A percentile compares a stretch with the other conserved stretches of the same genome.
Evolutionary conservation across 495 filamentous ascomycete genomes (phyloP).

Genomic region (Lepraria neglecta): DNA sequence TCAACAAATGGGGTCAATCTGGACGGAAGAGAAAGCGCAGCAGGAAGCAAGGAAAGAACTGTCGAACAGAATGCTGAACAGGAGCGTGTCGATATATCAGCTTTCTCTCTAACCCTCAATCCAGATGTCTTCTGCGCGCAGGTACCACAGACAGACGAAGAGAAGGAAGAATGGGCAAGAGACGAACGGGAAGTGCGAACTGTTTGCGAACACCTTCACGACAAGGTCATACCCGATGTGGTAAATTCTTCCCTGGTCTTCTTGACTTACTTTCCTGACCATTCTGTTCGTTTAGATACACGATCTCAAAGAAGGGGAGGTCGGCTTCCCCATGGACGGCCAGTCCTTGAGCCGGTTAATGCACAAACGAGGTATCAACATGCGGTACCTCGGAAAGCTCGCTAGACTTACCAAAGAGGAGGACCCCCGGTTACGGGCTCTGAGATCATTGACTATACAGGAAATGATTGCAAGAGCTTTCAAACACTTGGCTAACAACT

Average conservation of each 20-base stretch:
- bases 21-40: slow-evolving; percentile 25
- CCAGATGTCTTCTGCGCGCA: slow-evolving; percentile 95
- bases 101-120: slow-evolving; percentile 84
- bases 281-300: slow-evolving; percentile 39
- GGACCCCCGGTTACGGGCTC: slow-evolving; percentile 65
- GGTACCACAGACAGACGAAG: slow-evolving; percentile 78
- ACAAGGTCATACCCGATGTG: slow-evolving; percentile 65
- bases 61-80: slow-evolving; percentile 36
- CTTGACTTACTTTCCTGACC: background rate
- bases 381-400: slow-evolving; percentile 86
- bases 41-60: slow-evolving; percentile 28
- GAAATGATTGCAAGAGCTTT: slow-evolving; percentile 92
- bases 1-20: slow-evolving; percentile 23
- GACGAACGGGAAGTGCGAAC: slow-evolving; percentile 87
- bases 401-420: slow-evolving; percentile 59
- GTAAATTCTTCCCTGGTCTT: background rate
- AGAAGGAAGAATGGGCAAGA: slow-evolving; percentile 74
- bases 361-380: slow-evolving; percentile 96
- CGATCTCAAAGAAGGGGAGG: slow-evolving; percentile 85
- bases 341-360: slow-evolving; percentile 79
- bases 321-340: slow-evolving; percentile 97
- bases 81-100: slow-evolving; percentile 70
- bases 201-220: slow-evolving; percentile 70
- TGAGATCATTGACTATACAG: slow-evolving; percentile 69
- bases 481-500: slow-evolving; percentile 81